A percentile compares a stretch with the other conserved stretches of the same genome.
These are phyloP conservation scores for Pichia heedii DNA, from an alignment of 805 yeast genomes.

Conservation along the genomic window DNA sequence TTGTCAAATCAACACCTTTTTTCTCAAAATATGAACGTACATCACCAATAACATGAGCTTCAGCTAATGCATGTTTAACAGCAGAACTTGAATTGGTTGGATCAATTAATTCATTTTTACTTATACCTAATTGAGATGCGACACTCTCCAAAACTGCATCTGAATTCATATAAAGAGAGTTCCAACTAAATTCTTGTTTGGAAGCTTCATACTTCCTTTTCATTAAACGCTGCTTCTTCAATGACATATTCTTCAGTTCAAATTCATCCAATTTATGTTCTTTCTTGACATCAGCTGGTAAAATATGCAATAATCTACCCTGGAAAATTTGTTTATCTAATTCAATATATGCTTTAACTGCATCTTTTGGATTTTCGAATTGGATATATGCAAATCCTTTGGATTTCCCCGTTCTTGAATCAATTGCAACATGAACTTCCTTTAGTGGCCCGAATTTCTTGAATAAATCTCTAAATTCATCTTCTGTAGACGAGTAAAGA, in stretches of 20 bases:
- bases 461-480: conserved; percentile 64
- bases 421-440: conserved; percentile 90
- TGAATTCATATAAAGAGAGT: conserved; percentile 78
- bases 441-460: conserved; percentile 59
- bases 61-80: conserved; percentile 95
- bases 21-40: conserved; percentile 80
- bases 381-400: conserved; percentile 89
- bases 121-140: conserved; percentile 73
- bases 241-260: conserved; percentile 81
- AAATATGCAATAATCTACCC: conserved; percentile 83
- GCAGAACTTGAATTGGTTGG: conserved; percentile 83
- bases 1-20: conserved; percentile 75
- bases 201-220: conserved; percentile 79
- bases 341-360: conserved; percentile 61
- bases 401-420: conserved; percentile 79
- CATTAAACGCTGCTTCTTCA: conserved; percentile 83
- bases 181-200: conserved; percentile 88
- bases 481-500: conserved; percentile 67
- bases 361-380: conserved; percentile 60
- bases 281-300: conserved; percentile 78
- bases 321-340: conserved; percentile 88
- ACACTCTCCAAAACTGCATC: conserved; percentile 91
- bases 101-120: conserved; percentile 77
- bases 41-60: conserved; percentile 89
- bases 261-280: conserved; percentile 82